phyloP scores from a whole-genome alignment of 768 basidiomycete genomes.

The Calocera viscosa region DNA sequence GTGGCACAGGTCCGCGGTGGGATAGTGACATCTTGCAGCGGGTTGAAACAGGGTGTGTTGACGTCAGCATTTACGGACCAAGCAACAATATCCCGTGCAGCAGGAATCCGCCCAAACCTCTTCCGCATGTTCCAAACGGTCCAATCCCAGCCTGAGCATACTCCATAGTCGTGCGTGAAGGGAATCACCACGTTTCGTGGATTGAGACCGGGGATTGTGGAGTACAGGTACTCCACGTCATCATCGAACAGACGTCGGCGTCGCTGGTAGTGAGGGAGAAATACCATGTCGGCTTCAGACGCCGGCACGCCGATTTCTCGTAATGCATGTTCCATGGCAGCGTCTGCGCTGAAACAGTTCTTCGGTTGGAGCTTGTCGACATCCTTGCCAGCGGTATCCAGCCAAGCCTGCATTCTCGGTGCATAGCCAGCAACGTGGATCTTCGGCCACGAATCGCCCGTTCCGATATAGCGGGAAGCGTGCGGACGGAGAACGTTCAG shows the following conservation, averaged over 20 bases:
- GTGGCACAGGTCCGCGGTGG: constrained; percentile 25
- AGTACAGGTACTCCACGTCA: constrained; percentile 12
- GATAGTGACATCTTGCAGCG: constrained; percentile 25
- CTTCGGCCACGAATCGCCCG: constrained; percentile 20
- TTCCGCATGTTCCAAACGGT: too few relatives aligned
- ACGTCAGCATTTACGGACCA: constrained; percentile 28
- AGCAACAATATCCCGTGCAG: constrained; percentile 16
- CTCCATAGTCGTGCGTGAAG: constrained; percentile 28
- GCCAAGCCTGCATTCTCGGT: constrained; percentile 21
- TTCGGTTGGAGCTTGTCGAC: too few relatives aligned
- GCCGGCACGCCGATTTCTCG: constrained; percentile 22
- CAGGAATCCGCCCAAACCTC: constrained; percentile 11
- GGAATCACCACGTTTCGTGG: constrained; percentile 20
- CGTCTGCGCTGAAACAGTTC: constrained; percentile 28
- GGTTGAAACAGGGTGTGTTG: constrained; percentile 27
- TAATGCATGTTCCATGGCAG: constrained; percentile 24
- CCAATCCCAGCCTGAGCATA: too few relatives aligned
- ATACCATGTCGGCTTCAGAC: constrained; percentile 25
- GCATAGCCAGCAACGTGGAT: constrained; percentile 23
- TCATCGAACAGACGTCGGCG: background rate
- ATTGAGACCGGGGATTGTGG: constrained; percentile 20
- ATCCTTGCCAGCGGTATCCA: constrained; percentile 20
- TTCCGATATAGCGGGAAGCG: constrained; percentile 17
- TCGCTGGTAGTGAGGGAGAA: constrained; percentile 25
- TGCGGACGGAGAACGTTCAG: constrained; percentile 23